Conservation (phyloP, 1,284 basidiomycete genomes). For the Exsudoporus floridanus region DNA sequence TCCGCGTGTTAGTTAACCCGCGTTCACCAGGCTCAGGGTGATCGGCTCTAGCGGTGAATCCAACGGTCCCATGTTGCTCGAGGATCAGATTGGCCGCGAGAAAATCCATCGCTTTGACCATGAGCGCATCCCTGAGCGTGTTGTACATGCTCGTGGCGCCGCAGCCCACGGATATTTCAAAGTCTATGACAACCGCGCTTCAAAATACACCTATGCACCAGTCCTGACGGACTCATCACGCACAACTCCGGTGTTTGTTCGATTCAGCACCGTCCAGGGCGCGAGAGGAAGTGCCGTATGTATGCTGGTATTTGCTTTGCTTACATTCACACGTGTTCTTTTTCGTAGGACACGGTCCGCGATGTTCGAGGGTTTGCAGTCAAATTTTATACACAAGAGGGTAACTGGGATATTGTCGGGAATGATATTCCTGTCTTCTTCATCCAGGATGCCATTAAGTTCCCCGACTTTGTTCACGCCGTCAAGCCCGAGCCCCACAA, state of each 20-base stretch:
- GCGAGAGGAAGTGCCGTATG: slow-evolving; percentile 67
- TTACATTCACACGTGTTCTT: background rate
- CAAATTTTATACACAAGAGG: slow-evolving; percentile 78
- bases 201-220: slow-evolving; percentile 63
- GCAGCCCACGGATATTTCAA: slow-evolving; percentile 82
- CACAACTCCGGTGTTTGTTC: slow-evolving; percentile 72
- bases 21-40: slow-evolving; percentile 50
- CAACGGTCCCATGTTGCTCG: slow-evolving; percentile 58
- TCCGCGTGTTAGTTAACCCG: slow-evolving; percentile 5
- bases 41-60: slow-evolving; percentile 39
- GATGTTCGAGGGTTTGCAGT: slow-evolving; percentile 84
- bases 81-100: slow-evolving; percentile 68
- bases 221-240: slow-evolving; percentile 72
- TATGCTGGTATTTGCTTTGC: background rate
- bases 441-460: slow-evolving; percentile 83
- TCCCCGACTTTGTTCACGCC: slow-evolving; percentile 80
- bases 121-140: slow-evolving; percentile 82
- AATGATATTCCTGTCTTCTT: slow-evolving; percentile 83
- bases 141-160: slow-evolving; percentile 75
- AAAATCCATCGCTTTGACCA: slow-evolving; percentile 80
- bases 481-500: slow-evolving; percentile 80
- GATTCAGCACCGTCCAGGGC: slow-evolving; percentile 83
- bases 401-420: slow-evolving; percentile 83
- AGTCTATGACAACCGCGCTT: slow-evolving; percentile 60
- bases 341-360: slow-evolving; percentile 65